phyloP scores from a whole-genome alignment of 805 yeast species.

The Blastobotrys attinorum region DNA sequence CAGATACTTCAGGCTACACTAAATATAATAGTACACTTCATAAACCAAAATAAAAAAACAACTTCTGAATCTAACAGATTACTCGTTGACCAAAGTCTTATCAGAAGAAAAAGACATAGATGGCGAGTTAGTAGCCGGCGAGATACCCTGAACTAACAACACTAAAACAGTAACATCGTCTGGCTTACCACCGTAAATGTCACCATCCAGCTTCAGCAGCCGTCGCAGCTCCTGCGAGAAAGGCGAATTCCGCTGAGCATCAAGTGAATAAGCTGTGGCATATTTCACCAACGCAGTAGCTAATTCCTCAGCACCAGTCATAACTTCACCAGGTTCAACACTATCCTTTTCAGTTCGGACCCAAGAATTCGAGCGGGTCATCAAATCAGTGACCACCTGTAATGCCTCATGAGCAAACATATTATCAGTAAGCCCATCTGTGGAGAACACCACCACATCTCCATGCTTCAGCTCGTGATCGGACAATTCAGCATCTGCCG shows the following conservation, averaged over 20 bases:
- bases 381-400: slow-evolving; percentile 51
- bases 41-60: no score
- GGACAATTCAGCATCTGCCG: slow-evolving; percentile 60
- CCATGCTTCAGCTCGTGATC: slow-evolving; percentile 55
- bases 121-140: no score
- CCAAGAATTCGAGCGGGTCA: slow-evolving; percentile 31
- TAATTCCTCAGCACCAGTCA: slow-evolving; percentile 35
- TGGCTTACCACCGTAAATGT: slow-evolving; percentile 74
- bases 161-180: slow-evolving; percentile 87
- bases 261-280: slow-evolving; percentile 63
- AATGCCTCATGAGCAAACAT: slow-evolving; percentile 66
- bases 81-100: no score
- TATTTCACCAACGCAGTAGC: slow-evolving; percentile 52
- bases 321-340: slow-evolving; percentile 16
- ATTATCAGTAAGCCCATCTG: slow-evolving; percentile 93
- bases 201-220: slow-evolving; percentile 57
- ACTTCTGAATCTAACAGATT: no score
- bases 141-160: slow-evolving; percentile 41
- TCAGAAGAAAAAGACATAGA: no score
- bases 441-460: slow-evolving; percentile 78
- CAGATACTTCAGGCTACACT: no score
- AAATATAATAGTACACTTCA: no score
- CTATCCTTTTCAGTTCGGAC: slow-evolving; percentile 21
- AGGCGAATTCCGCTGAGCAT: slow-evolving; percentile 70
- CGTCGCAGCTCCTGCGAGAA: slow-evolving; percentile 72